Evolutionary conservation across 352 stramenopile genomes (phyloP), one percentile per base, ranked within the genome.

Genomic region (Plasmopara viticola): DNA sequence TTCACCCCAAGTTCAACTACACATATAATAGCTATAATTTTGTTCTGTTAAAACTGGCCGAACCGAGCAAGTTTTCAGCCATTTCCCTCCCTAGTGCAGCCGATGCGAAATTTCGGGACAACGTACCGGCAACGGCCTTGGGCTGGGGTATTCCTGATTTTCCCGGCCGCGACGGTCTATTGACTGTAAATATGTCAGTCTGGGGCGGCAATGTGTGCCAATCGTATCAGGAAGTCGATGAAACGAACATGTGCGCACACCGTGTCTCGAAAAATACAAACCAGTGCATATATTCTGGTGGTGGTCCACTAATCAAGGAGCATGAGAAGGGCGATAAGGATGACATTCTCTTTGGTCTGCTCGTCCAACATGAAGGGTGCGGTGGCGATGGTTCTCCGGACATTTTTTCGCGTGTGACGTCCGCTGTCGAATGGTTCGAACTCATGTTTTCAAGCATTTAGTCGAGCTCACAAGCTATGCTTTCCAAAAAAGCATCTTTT

Each of bases 31-130:
- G n/a, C n/a, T n/a, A n/a, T n/a, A n/a, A n/a, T n/a, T 74, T 73
- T 45, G 41, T 65, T 12, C 42, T 89, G 12, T 45, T 87, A 14
- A 65, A 58, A 50, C 66, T 73, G 37, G 53, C 57, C 44, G 58
- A 39, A 34, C 30, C 30, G 30, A 34, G 30, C 30, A 34, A 34
- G 9, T 66, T 57, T n/a, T 6, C 58, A 4, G 60, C 70, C 9
- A 66, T 72, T 39, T 38, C 37, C 40, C 52, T 75, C 13, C 44
- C 44, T 4, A 49, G 39, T 15, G 6, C 7, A 9, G 29, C 28
- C n/a, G 44, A 40, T 40, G 18, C 44, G 37, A 29, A 40, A 25
- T 8, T 49, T 4, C 28, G 37, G n/a, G 5, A 15, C 13, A 29
- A 29, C 5, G 8, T 34, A 25, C 39, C n/a, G 44, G 17, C 44